Conservation (phyloP, 2,329 filamentous ascomycete genomes). For the Dissoconium aciculare region DNA sequence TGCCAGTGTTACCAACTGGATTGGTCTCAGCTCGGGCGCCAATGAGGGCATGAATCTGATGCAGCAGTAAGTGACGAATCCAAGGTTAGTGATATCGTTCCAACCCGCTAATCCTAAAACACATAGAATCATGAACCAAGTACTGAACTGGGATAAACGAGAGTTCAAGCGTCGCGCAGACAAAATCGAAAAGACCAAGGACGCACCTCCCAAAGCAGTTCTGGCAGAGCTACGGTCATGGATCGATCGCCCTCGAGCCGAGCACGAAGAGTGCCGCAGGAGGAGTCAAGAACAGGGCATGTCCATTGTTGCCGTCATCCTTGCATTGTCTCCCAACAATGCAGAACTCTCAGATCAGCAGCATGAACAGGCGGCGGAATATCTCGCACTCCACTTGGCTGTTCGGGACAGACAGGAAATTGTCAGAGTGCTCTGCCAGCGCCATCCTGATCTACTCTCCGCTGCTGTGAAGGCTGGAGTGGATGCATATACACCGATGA, state of each 20-base stretch:
- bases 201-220: constrained; percentile 45
- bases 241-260: constrained; percentile 35
- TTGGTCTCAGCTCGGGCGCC: constrained; percentile 54
- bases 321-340: constrained; percentile 37
- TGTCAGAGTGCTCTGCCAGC: constrained; percentile 49
- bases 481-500: constrained; percentile 57
- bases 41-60: constrained; percentile 71
- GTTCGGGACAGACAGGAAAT: constrained; percentile 61
- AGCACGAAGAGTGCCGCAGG: constrained; percentile 45
- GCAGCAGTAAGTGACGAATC: constrained; percentile 39
- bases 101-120: not conserved
- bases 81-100: not conserved
- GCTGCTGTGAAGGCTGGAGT: constrained; percentile 49
- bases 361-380: constrained; percentile 51
- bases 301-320: constrained; percentile 54
- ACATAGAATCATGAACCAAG: constrained; percentile 53
- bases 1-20: constrained; percentile 61
- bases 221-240: constrained; percentile 47
- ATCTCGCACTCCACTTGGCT: constrained; percentile 54
- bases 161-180: constrained; percentile 53
- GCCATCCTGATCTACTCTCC: constrained; percentile 59
- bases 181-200: constrained; percentile 48
- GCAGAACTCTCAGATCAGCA: constrained; percentile 41
- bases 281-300: constrained; percentile 38
- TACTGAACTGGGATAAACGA: constrained; percentile 56